phyloP scores from a whole-genome alignment of 345 rosid species.

The Corchorus capsularis region DNA sequence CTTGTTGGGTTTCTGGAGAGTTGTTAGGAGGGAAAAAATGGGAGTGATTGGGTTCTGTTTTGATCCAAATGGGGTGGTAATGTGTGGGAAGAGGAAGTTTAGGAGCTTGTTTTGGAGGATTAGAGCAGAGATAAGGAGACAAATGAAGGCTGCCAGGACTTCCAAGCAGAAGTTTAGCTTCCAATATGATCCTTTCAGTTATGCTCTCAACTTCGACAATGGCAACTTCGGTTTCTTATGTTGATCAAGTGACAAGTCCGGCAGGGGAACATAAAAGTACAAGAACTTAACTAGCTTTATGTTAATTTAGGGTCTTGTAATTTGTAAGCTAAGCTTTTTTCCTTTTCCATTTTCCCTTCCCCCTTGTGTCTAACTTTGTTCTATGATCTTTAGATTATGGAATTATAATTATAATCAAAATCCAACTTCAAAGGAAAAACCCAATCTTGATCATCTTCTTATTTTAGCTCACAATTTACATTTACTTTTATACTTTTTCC shows the following conservation, averaged over 20 bases:
- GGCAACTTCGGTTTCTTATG: conserved; percentile 67
- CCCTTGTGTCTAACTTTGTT: conserved; percentile 1
- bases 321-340: neutral
- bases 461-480: neutral
- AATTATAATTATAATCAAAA: neutral
- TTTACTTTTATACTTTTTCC: neutral
- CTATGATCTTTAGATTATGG: neutral
- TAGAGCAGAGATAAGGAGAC: conserved; percentile 53
- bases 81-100: conserved; percentile 53
- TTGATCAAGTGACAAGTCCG: conserved; percentile 19
- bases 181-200: conserved; percentile 73
- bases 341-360: neutral
- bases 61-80: conserved; percentile 34
- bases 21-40: conserved; percentile 4
- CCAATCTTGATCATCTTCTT: neutral
- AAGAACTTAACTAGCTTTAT: neutral
- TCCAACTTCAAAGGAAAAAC: neutral
- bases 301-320: neutral
- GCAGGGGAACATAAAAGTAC: neutral
- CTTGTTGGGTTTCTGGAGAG: neutral
- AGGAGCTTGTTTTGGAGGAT: conserved; percentile 65
- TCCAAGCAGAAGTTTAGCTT: conserved; percentile 49
- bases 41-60: conserved; percentile 32
- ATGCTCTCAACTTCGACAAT: conserved; percentile 81
- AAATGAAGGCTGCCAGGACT: conserved; percentile 35